These are phyloP conservation scores for Hypomontagnella monticulosa DNA, from an alignment of 495 filamentous ascomycete genomes.

Conservation along the genomic window DNA sequence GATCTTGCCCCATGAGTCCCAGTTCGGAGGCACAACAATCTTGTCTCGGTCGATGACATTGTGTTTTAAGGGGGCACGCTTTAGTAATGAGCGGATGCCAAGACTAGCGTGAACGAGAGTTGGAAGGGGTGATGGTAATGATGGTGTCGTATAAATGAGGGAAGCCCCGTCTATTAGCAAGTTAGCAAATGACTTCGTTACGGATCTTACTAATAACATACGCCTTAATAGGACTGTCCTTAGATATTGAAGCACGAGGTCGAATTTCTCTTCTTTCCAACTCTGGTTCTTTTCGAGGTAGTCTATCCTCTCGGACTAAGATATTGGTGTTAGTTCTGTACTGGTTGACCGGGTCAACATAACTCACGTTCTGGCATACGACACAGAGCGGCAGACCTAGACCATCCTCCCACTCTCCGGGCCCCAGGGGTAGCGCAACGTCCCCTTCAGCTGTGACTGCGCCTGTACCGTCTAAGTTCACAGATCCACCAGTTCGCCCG, in stretches of 20 bases:
- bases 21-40: conserved; percentile 91
- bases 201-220: conserved; percentile 54
- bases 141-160: conserved; percentile 88
- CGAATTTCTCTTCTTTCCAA: conserved; percentile 95
- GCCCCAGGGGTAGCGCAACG: conserved; percentile 80
- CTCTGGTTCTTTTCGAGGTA: conserved; percentile 83
- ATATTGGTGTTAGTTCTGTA: conserved; percentile 41
- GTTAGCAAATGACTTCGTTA: conserved; percentile 29
- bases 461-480: conserved; percentile 59
- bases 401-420: conserved; percentile 93
- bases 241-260: conserved; percentile 88
- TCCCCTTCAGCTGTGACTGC: conserved; percentile 62
- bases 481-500: conserved; percentile 60
- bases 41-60: conserved; percentile 97
- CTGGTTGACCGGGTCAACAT: background rate
- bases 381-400: conserved; percentile 90
- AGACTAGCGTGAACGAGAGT: conserved; percentile 86
- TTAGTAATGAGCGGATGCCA: conserved; percentile 87
- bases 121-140: conserved; percentile 78
- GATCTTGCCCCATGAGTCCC: conserved; percentile 99
- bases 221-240: conserved; percentile 87
- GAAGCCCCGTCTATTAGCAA: conserved; percentile 77
- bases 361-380: conserved; percentile 88
- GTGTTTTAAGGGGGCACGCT: conserved; percentile 84
- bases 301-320: conserved; percentile 88